Evolutionary conservation across 2,329 filamentous ascomycete species (phyloP).

Genomic region (Lasiodiplodia citricola): DNA sequence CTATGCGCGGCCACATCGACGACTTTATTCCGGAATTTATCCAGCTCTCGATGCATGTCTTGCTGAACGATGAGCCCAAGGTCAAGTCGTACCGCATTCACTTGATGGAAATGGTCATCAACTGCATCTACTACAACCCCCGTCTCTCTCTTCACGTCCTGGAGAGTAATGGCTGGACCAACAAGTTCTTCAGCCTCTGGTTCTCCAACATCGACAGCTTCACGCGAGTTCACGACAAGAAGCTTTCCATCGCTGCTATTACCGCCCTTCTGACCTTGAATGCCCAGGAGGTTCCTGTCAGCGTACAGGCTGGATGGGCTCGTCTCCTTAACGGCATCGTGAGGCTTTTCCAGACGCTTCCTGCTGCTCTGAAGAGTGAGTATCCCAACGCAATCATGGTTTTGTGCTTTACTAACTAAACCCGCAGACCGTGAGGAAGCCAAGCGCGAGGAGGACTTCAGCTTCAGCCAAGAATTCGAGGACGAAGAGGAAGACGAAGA

Average conservation of each 20-base stretch:
- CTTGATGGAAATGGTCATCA: conserved; percentile 98
- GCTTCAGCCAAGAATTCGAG: conserved; percentile 73
- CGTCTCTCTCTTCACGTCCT: conserved; percentile 81
- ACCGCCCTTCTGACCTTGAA: conserved; percentile 80
- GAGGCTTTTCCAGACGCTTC: conserved; percentile 88
- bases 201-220: conserved; percentile 96
- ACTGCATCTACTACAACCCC: conserved; percentile 97
- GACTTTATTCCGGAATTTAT: conserved; percentile 89
- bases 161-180: conserved; percentile 93
- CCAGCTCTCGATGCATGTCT: conserved; percentile 82
- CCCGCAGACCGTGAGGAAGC: conserved; percentile 84
- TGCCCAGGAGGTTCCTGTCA: conserved; percentile 83
- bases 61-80: conserved; percentile 77
- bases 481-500: conserved; percentile 79
- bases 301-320: conserved; percentile 94
- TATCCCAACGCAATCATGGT: conserved; percentile 26
- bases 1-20: conserved; percentile 85
- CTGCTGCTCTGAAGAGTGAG: conserved; percentile 82
- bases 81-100: conserved; percentile 95
- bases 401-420: conserved; percentile 32
- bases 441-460: conserved; percentile 81
- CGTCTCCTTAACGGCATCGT: conserved; percentile 87
- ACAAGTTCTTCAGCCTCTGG: conserved; percentile 98
- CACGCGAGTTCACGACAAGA: conserved; percentile 96
- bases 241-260: conserved; percentile 94